Base-by-base conservation (phyloP, 129 eudicot genomes). In the Flaveria sonorensis region DNA sequence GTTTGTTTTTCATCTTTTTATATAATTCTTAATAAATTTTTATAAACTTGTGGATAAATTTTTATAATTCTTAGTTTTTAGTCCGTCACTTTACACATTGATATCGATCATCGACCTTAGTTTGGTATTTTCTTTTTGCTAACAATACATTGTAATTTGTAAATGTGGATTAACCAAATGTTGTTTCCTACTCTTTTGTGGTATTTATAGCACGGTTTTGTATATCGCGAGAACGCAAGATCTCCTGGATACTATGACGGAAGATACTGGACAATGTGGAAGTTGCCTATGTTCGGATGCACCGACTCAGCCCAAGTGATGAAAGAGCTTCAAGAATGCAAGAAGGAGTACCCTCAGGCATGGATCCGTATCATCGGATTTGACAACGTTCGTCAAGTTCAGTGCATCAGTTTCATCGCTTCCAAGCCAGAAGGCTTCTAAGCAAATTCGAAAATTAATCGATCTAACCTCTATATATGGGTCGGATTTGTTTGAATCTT, bases 241-340 rank as follows among this genome's bases (percentile, higher is more conserved):
- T 68, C 81, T 21, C 96, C 96, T n/a, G 96, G 96, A 32, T 89
- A 89, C 90, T 86, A 89, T 47, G 93, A 89, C 28, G 93, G 93
- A 71, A 65, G 93, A 52, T 89, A 89, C 92, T 89, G 96, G 96
- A 87, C 91, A 43, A 57, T 57, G 64, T 57, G 64, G 32, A 57
- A 57, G 7, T 57, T 57, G 64, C 64, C 64, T 11, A 57, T 57
- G 64, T 57, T 57, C 15, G 64, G 64, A 4, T 57, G 64, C 32
- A 57, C 64, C 10, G 64, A 57, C 28, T 57, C 64, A 9, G 30
- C 64, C 64, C 64, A 57, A 10, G 64, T 57, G 64, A 2, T 57
- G 32, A 57, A 57, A 36, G 64, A 57, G 64, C 30, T 57, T 20
- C 6, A 3, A 10, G 64, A 57, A 3, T 57, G 64, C 64, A 57